Evolutionary conservation across 805 yeast species (phyloP), one percentile per base, ranked within the genome.

Genomic region (Zygoascus ofunaensis): DNA sequence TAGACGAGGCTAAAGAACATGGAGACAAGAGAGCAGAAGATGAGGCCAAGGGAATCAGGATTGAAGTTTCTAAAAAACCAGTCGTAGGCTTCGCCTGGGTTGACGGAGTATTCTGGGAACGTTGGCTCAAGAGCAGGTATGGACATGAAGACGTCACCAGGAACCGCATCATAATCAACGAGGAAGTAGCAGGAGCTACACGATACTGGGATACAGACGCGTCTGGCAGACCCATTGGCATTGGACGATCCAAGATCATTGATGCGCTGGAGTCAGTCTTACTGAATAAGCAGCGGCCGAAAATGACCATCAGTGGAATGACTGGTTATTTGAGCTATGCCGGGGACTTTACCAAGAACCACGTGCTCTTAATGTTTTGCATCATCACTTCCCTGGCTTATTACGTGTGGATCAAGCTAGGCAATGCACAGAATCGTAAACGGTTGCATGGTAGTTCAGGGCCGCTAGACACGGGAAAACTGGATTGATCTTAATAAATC

Each of bases 61-160:
- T 61, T 20, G 54, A 49, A 15, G 54, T 55, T 8, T 23, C 42
- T n/a, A 24, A 44, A 14, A 43, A 47, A 20, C 52, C 57, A 4
- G 51, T 49, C 2, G 61, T 59, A 5, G 64, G 61, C 5, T 61
- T 62, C 41, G 64, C 63, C 2, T 62, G 65, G 64, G 55, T 62
- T n/a, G 62, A 62, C 47, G 63, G 61, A 10, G 46, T 54, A 15
- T 55, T 56, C 43, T 61, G 63, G 62, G 57, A 54, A 43, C 47
- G 60, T 17, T 62, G 66, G 66, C 49, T 62, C 33, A 50, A 51
- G 37, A 51, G 50, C 38, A 51, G 62, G 20, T 43, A 54, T 24
- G 52, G 54, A 26, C 51, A 47, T 7, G 50, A 49, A 5, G 52
- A 45, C 30, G 33, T 41, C 1, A 22, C 23, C 12, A 37, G 15